Evolutionary conservation across 2,329 filamentous ascomycete genomes (phyloP).

Genomic region (Hymenoscyphus occultus): DNA sequence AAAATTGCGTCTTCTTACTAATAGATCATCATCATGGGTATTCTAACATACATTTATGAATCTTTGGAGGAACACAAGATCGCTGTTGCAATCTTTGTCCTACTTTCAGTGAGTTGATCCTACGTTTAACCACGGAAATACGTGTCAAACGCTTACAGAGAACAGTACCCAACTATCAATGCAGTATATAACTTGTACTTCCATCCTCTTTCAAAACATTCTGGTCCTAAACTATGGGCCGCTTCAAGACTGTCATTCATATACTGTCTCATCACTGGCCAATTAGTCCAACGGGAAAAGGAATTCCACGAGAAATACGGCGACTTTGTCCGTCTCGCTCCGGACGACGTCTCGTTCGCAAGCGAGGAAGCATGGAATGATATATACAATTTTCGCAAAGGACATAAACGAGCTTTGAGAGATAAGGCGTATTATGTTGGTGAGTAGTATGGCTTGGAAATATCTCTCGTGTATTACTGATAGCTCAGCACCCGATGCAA

Average conservation of each 20-base stretch:
- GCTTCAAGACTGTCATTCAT: conserved; percentile 8
- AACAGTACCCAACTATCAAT: not conserved
- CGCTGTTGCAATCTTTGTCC: not conserved
- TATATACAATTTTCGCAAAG: conserved; percentile 4
- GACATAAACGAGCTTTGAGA: not conserved
- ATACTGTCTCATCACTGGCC: conserved; percentile 2
- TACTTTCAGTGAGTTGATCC: not conserved
- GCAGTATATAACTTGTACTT: conserved; percentile 18
- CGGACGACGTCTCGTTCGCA: conserved; percentile 32
- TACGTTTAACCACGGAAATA: not conserved
- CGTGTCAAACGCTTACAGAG: too few species aligned
- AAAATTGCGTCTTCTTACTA: too few species aligned
- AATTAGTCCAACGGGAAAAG: not conserved
- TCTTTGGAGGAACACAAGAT: not conserved
- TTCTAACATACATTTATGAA: too few species aligned
- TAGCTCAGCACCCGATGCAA: not conserved
- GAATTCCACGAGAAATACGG: conserved; percentile 30
- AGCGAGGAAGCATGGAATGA: conserved; percentile 7
- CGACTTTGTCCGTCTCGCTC: conserved; percentile 31
- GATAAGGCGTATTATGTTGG: not conserved
- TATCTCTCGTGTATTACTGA: too few species aligned
- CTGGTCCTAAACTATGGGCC: conserved; percentile 20
- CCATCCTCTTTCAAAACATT: conserved; percentile 20
- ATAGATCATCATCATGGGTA: too few species aligned
- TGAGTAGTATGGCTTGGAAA: not conserved